These are phyloP conservation scores for Claviceps sp. DNA, from an alignment of 2,329 filamentous ascomycete species.

Conservation along the genomic window DNA sequence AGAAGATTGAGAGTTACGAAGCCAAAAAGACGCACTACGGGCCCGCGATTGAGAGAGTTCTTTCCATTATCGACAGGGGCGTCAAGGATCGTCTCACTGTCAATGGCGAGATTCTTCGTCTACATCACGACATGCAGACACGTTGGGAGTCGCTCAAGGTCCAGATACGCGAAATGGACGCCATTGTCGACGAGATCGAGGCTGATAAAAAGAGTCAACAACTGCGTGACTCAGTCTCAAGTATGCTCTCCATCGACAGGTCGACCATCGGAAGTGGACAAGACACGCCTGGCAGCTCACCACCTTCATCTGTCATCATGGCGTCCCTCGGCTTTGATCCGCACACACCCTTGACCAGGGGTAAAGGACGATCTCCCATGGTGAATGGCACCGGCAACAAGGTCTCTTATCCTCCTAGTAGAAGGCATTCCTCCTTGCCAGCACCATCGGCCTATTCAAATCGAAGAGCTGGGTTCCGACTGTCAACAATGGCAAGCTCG, in stretches of 20 bases:
- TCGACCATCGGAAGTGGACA: constrained; percentile 56
- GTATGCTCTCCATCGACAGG: constrained; percentile 72
- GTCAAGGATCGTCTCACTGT: constrained; percentile 90
- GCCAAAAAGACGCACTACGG: constrained; percentile 91
- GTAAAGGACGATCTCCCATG: constrained; percentile 28
- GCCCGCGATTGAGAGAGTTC: constrained; percentile 79
- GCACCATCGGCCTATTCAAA: constrained; percentile 25
- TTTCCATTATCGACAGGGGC: constrained; percentile 91
- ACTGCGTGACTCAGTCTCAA: constrained; percentile 84
- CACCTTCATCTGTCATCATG: constrained; percentile 49
- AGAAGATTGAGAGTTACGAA: constrained; percentile 87
- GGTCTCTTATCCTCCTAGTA: constrained; percentile 30
- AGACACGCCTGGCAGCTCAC: constrained; percentile 58
- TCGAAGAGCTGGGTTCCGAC: constrained; percentile 29
- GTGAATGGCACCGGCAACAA: constrained; percentile 23
- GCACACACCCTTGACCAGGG: constrained; percentile 29
- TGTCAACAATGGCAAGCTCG: constrained; percentile 35
- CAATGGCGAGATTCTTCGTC: constrained; percentile 82
- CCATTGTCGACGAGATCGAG: constrained; percentile 59
- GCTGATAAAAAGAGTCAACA: constrained; percentile 53
- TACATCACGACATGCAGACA: constrained; percentile 76
- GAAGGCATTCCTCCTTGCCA: constrained; percentile 36
- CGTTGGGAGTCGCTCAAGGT: constrained; percentile 66
- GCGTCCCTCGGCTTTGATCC: constrained; percentile 37
- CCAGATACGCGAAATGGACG: constrained; percentile 66